These are phyloP conservation scores for Suillus subalutaceus DNA, from an alignment of 768 basidiomycete species.

Conservation along the genomic window DNA sequence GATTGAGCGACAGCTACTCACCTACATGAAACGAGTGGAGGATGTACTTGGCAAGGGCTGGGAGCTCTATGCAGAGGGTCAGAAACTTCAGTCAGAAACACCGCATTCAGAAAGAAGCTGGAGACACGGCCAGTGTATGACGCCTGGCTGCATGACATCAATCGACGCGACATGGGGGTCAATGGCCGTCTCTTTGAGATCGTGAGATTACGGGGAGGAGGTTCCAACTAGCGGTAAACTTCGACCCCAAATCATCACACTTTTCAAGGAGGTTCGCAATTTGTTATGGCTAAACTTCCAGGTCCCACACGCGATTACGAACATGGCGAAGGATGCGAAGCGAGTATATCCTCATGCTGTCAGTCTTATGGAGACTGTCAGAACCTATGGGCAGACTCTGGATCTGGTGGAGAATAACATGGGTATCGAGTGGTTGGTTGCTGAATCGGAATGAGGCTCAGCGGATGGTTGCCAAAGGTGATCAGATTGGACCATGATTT, in stretches of 20 bases:
- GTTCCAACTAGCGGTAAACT: constrained; percentile 93
- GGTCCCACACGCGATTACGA: constrained; percentile 92
- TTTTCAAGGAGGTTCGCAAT: constrained; percentile 98
- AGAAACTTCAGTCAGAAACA: constrained; percentile 91
- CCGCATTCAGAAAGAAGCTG: constrained; percentile 93
- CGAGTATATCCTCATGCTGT: constrained; percentile 98
- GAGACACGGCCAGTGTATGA: constrained; percentile 94
- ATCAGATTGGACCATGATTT: background rate
- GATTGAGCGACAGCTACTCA: constrained; percentile 92
- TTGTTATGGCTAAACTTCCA: constrained; percentile 94
- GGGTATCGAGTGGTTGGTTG: constrained; percentile 92
- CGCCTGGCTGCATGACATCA: constrained; percentile 96
- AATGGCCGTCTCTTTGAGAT: constrained; percentile 94
- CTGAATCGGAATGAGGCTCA: constrained; percentile 91
- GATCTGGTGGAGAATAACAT: constrained; percentile 89
- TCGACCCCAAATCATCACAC: constrained; percentile 96
- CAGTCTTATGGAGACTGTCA: constrained; percentile 97
- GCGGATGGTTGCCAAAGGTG: constrained; percentile 89
- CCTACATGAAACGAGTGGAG: constrained; percentile 99
- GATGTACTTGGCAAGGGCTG: constrained; percentile 98
- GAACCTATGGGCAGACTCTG: constrained; percentile 95
- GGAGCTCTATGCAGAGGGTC: constrained; percentile 99
- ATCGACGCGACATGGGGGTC: constrained; percentile 88
- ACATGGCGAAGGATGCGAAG: constrained; percentile 99
- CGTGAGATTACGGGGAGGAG: constrained; percentile 69